Conservation (phyloP, 1,139 yeast species). For the Keqinozyma sinolaborantium region DNA sequence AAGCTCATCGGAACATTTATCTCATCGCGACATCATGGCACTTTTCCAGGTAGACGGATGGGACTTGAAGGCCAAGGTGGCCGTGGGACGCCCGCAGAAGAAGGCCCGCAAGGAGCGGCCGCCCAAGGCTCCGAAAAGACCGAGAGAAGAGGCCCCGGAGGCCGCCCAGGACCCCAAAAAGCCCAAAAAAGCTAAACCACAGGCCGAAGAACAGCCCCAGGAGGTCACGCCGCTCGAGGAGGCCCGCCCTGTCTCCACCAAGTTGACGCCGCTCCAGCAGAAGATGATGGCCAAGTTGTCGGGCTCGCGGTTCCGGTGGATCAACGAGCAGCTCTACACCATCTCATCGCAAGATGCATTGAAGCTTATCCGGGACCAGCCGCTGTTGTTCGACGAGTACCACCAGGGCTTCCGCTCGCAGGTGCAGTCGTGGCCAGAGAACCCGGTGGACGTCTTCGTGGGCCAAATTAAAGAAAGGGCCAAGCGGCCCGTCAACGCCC, state of each 20-base stretch:
- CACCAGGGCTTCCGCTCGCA: slow-evolving; percentile 94
- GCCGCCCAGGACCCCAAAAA: slow-evolving; percentile 6
- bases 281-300: slow-evolving; percentile 94
- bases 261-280: slow-evolving; percentile 86
- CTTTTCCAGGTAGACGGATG: slow-evolving; percentile 81
- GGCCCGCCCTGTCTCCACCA: slow-evolving; percentile 20
- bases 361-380: slow-evolving; percentile 70
- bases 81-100: slow-evolving; percentile 34
- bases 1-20: not conserved
- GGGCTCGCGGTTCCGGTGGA: slow-evolving; percentile 97
- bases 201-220: slow-evolving; percentile 1
- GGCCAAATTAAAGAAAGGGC: slow-evolving; percentile 60
- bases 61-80: slow-evolving; percentile 61
- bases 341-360: slow-evolving; percentile 76
- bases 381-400: slow-evolving; percentile 86
- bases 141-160: slow-evolving; percentile 3
- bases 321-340: slow-evolving; percentile 91
- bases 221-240: slow-evolving; percentile 6
- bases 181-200: slow-evolving; percentile 7
- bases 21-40: slow-evolving; percentile 42
- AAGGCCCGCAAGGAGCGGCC: slow-evolving; percentile 28
- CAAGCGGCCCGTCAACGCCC: slow-evolving; percentile 77
- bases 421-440: slow-evolving; percentile 96
- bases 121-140: slow-evolving; percentile 2
- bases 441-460: slow-evolving; percentile 89